Conservation (phyloP, 768 basidiomycete genomes). For the Gloeostereum incarnatum region DNA sequence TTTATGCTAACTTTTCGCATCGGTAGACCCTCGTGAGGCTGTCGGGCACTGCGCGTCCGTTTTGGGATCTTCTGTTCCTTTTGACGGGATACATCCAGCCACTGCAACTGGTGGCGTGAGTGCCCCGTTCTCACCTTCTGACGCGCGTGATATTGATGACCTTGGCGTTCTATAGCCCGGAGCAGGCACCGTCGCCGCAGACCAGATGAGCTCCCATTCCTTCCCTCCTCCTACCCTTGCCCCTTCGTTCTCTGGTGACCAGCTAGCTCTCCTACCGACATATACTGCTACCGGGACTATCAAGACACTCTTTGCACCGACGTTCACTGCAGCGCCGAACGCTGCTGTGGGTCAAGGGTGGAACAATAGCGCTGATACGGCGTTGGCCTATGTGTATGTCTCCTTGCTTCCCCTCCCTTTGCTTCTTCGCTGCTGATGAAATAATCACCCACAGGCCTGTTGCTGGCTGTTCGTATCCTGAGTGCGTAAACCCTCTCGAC, state of each 20-base stretch:
- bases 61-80: constrained; percentile 28
- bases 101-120: constrained; percentile 65
- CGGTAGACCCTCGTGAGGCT: constrained; percentile 35
- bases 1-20: neutral
- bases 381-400: constrained; percentile 41
- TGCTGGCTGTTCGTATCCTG: constrained; percentile 55
- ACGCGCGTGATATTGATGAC: constrained; percentile 2
- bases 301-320: constrained; percentile 52
- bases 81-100: constrained; percentile 43
- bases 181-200: constrained; percentile 49
- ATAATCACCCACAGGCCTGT: constrained; percentile 32
- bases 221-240: constrained; percentile 62
- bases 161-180: constrained; percentile 25
- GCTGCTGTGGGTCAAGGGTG: constrained; percentile 64
- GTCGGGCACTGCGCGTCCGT: constrained; percentile 32
- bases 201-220: constrained; percentile 34
- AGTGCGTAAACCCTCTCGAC: constrained; percentile 20
- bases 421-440: constrained; percentile 3
- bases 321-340: constrained; percentile 47
- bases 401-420: constrained; percentile 1
- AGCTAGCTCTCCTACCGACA: constrained; percentile 46
- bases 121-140: constrained; percentile 4
- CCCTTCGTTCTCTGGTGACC: constrained; percentile 41
- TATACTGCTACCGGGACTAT: constrained; percentile 66
- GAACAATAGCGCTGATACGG: constrained; percentile 60